Percentiles rank a stretch among this genome's conserved stretches.
These are phyloP conservation scores for Perkinsus marinus DNA, from an alignment of 169 alveolate genomes.

Conservation along the genomic window DNA sequence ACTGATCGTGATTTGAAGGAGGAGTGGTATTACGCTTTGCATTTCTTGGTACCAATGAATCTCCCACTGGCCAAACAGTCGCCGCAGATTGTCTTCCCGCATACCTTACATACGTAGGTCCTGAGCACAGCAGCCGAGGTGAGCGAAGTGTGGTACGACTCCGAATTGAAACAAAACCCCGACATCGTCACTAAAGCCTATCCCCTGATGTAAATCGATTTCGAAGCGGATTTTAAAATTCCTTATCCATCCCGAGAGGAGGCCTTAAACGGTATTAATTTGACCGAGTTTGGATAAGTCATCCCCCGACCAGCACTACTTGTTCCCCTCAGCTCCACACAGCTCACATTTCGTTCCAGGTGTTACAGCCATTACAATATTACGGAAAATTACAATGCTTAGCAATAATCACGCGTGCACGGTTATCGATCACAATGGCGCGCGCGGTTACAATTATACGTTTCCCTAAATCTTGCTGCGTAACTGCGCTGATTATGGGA, in stretches of 20 bases:
- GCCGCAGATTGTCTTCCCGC: background rate
- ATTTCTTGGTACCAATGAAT: background rate
- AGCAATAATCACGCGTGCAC: background rate
- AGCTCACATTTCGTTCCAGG: background rate
- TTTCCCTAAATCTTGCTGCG: no score
- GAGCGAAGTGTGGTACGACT: no score
- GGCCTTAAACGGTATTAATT: no score
- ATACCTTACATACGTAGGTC: background rate
- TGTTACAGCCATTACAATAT: background rate
- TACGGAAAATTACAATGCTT: background rate
- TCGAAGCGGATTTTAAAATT: no score
- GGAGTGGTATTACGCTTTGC: background rate
- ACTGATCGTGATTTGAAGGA: background rate
- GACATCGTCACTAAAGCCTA: no score
- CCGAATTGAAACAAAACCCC: no score
- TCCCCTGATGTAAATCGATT: no score
- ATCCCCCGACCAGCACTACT: background rate
- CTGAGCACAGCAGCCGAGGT: background rate
- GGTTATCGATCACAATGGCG: background rate
- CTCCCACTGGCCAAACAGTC: background rate
- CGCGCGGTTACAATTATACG: no score
- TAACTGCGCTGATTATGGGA: no score
- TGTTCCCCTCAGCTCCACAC: background rate
- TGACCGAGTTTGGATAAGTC: background rate
- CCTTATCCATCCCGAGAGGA: no score